A percentile compares a stretch with the other conserved stretches of the same genome.
phyloP scores from a whole-genome alignment of 305 asterid genomes.

The Fraxinus sp. region DNA sequence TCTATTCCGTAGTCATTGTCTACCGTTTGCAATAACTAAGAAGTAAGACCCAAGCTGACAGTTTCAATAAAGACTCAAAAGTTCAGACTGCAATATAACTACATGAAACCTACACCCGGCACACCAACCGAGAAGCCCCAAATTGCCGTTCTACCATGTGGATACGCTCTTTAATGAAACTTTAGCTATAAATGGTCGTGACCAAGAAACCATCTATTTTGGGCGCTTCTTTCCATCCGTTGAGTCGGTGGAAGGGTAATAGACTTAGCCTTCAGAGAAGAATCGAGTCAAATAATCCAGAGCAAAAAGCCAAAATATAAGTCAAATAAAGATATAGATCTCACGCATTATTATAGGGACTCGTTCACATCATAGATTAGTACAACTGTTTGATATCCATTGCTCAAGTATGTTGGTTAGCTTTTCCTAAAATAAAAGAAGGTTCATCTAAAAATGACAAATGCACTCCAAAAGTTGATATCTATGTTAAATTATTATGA shows the following conservation, averaged over 20 bases:
- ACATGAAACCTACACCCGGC: background rate
- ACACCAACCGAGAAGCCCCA: background rate
- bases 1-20: background rate
- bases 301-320: background rate
- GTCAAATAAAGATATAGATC: background rate
- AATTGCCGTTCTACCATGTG: background rate
- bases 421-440: background rate
- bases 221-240: background rate
- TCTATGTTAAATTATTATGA: background rate
- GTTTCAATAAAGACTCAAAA: background rate
- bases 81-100: background rate
- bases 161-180: background rate
- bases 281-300: background rate
- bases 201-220: background rate
- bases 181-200: background rate
- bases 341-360: background rate
- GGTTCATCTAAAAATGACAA: background rate
- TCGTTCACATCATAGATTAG: background rate
- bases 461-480: background rate
- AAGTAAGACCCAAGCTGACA: background rate
- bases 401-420: background rate
- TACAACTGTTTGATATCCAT: background rate
- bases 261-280: background rate
- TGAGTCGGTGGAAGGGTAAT: background rate
- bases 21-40: background rate